Evolutionary conservation across 2,329 filamentous ascomycete genomes (phyloP), one percentile per base, ranked within the genome.

Genomic region (Cladosporium sphaerospermum): DNA sequence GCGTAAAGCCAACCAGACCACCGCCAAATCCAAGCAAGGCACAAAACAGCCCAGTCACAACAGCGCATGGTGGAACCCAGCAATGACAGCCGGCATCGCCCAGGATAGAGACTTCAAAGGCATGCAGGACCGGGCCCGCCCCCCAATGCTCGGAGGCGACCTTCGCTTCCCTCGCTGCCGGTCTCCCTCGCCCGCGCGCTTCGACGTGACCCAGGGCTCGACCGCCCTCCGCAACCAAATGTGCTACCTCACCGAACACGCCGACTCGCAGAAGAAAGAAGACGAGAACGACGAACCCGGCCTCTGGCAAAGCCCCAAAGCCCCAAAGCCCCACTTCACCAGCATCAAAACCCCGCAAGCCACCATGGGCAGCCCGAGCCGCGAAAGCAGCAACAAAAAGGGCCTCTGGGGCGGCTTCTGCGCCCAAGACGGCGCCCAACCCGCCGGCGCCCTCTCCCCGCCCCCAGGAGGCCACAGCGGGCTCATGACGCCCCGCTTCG

Each of bases 81-180:
- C 66, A 69, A 9, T 66, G 62, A 13, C 63, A 64, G 23, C 59
- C 53, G 9, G 37, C n/a, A 14, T 43, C 19, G 14, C 39, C 14
- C 23, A 32, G 42, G 43, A 33, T 33, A 45, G 40, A 4, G 48
- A 51, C 33, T 51, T 51, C 32, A 59, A 55, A 18, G 60, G 54
- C 16, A 52, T 60, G 61, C 54, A 63, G 45, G 40, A 51, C 56
- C 74, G 75, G 41, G 78, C 78, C 23, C 79, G 78, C 40, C 92
- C 92, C 39, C 92, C 92, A 9, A 95, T 97, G 90, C 81, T 96
- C 9, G 92, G 92, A 53, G 74, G 77, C 54, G 87, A 95, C 60
- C 79, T 97, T 52, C 75, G 78, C 23, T 95, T 96, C 67, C 88
- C 89, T 33, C 81, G 80, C 66, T 96, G 89, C 66, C 78, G 80